Base-by-base conservation (phyloP, 441 rosid genomes). In the Omphalea diandra region DNA sequence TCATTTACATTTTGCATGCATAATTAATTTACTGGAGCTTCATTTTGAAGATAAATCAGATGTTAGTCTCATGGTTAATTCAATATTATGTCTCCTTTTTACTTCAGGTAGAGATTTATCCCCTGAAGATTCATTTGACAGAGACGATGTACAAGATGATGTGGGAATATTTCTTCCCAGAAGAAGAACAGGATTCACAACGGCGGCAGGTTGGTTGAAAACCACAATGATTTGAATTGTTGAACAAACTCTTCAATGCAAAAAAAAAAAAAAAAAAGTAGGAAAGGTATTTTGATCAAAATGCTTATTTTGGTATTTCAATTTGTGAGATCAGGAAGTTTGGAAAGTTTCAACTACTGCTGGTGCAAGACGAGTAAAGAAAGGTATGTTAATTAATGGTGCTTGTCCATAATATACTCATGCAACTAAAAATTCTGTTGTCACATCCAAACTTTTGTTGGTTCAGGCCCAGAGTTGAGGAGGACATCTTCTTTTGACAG, bases 261-360 rank as follows among this genome's bases (percentile, higher is more conserved):
- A 49, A 47, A 53, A 63, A 3, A n/a, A n/a, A 53, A 46, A 26
- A n/a, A 65, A 9, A 27, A 59, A 29, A n/a, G n/a, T n/a, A n/a
- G n/a, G n/a, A n/a, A n/a, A 50, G 35, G 44, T 67, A 49, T 8
- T 17, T 71, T 24, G 11, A 46, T 55, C 18, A 59, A 41, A 36
- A 41, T 77, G 63, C 47, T 27, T 55, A 59, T 26, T 46, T 60
- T 78, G 63, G 67, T 68, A 29, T 50, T 78, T 71, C 61, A 66
- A 38, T 73, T 64, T 35, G 40, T 66, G 68, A 55, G 61, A 47
- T 81, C 90, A 96, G 99, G 96, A 94, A 83, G 95, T 83, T 67
- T 96, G 99, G 99, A 91, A 89, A 87, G 88, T 93, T 73, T 93
- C 99, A 31, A 91, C 98, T 41, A 88, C 98, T 65, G 90, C 91